Evolutionary conservation across 2,329 filamentous ascomycete genomes (phyloP).

Genomic region (Sporothrix globosa): DNA sequence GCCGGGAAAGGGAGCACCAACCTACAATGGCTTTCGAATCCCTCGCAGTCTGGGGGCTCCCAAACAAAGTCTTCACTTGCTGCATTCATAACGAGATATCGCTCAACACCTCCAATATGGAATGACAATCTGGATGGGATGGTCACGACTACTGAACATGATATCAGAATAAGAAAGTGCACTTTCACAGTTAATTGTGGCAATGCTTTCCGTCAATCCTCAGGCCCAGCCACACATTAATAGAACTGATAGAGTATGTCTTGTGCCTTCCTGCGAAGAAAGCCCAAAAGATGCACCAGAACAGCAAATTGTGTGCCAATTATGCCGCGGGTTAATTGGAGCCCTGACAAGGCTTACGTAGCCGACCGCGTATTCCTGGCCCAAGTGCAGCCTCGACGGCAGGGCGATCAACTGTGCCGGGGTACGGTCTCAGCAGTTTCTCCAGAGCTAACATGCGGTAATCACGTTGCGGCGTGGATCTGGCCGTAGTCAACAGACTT

Average conservation of each 20-base stretch:
- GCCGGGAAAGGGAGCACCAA: neutral
- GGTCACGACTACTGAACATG: neutral
- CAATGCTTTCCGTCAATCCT: constrained; percentile 9
- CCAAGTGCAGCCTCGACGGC: neutral
- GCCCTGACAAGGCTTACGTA: constrained; percentile 5
- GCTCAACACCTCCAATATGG: too few relatives aligned
- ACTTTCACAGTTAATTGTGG: neutral
- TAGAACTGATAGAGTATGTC: neutral
- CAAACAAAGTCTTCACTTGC: too few relatives aligned
- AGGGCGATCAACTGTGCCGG: constrained; percentile 15
- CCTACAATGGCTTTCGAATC: neutral
- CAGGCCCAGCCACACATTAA: constrained; percentile 1
- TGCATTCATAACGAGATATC: too few relatives aligned
- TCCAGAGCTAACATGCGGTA: constrained; percentile 5
- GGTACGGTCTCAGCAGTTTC: constrained; percentile 13
- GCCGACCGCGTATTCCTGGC: constrained; percentile 19
- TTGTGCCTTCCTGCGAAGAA: neutral
- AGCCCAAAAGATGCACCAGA: neutral
- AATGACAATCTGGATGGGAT: too few relatives aligned
- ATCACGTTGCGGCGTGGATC: constrained; percentile 3
- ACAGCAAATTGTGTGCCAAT: neutral
- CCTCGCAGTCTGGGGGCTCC: too few relatives aligned
- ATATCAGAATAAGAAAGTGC: neutral
- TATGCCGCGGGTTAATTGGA: neutral
- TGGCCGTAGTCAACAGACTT: constrained; percentile 4